Evolutionary conservation across 73 alveolate species (phyloP).

Genomic region (Tetrahymena elliotti): DNA sequence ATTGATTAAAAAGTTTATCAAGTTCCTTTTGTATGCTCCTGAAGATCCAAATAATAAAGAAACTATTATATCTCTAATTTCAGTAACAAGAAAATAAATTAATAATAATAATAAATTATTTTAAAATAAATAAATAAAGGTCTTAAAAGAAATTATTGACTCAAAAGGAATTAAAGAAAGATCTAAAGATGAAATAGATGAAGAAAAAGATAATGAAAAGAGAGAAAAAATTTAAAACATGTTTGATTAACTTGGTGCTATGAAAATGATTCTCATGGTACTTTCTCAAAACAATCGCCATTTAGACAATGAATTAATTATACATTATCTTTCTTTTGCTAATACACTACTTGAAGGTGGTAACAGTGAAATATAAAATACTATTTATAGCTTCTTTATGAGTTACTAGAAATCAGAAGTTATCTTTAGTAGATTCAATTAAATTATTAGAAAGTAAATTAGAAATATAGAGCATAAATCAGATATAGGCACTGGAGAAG

Average conservation of each 20-base stretch:
- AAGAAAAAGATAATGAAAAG: conserved; percentile 15
- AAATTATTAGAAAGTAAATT: conserved; percentile 12
- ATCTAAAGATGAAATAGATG: not conserved
- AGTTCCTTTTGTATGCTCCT: not conserved
- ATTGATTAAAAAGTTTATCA: not conserved
- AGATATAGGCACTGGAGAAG: not conserved
- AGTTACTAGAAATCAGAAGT: conserved; percentile 32
- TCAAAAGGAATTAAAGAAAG: not conserved
- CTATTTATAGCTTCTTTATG: conserved; percentile 29
- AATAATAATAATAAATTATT: not conserved
- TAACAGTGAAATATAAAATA: conserved; percentile 6
- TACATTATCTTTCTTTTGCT: conserved; percentile 22
- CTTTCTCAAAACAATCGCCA: conserved; percentile 28
- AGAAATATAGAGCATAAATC: conserved; percentile 24
- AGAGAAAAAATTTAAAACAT: conserved; percentile 19
- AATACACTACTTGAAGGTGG: conserved; percentile 44
- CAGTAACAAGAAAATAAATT: not conserved
- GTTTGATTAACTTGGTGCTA: conserved; percentile 41
- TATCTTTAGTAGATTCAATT: conserved; percentile 30
- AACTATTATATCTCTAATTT: not conserved
- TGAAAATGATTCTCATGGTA: conserved; percentile 27
- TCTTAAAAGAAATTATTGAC: not conserved
- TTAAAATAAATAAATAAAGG: not conserved
- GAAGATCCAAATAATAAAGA: not conserved
- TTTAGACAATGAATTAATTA: conserved; percentile 25